A percentile compares a stretch with the other conserved stretches of the same genome.
phyloP scores from a whole-genome alignment of 805 yeast genomes.

The Candida peoriensis region DNA sequence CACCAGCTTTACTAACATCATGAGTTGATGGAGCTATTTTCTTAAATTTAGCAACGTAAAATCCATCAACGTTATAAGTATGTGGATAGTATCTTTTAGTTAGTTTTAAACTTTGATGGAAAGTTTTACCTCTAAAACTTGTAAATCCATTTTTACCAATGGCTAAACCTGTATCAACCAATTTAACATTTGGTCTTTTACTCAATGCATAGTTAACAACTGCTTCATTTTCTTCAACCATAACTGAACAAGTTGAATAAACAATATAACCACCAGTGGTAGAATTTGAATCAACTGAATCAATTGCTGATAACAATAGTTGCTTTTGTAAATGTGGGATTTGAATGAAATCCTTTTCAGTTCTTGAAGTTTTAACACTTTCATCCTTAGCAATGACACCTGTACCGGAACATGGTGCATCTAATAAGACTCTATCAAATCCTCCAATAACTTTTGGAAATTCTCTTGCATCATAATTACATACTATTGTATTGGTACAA shows the following conservation, averaged over 20 bases:
- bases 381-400: conserved; percentile 99
- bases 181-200: conserved; percentile 92
- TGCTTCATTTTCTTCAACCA: conserved; percentile 97
- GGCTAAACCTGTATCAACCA: conserved; percentile 86
- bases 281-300: conserved; percentile 91
- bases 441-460: conserved; percentile 99
- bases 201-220: conserved; percentile 97
- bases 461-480: conserved; percentile 97
- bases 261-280: conserved; percentile 91
- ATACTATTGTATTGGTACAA: conserved; percentile 92
- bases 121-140: conserved; percentile 87
- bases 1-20: conserved; percentile 82
- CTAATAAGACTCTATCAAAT: conserved; percentile 87
- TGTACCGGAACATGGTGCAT: conserved; percentile 99
- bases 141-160: conserved; percentile 97
- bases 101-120: conserved; percentile 67
- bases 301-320: conserved; percentile 88
- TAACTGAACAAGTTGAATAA: conserved; percentile 97
- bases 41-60: conserved; percentile 93
- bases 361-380: conserved; percentile 86
- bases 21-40: conserved; percentile 84
- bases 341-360: conserved; percentile 94
- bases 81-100: conserved; percentile 98
- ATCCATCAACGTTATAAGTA: conserved; percentile 97
- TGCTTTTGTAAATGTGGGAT: conserved; percentile 97